A percentile compares a stretch with the other conserved stretches of the same genome.
phyloP scores from a whole-genome alignment of 352 stramenopile species.

The Globisporangium alternatum region DNA sequence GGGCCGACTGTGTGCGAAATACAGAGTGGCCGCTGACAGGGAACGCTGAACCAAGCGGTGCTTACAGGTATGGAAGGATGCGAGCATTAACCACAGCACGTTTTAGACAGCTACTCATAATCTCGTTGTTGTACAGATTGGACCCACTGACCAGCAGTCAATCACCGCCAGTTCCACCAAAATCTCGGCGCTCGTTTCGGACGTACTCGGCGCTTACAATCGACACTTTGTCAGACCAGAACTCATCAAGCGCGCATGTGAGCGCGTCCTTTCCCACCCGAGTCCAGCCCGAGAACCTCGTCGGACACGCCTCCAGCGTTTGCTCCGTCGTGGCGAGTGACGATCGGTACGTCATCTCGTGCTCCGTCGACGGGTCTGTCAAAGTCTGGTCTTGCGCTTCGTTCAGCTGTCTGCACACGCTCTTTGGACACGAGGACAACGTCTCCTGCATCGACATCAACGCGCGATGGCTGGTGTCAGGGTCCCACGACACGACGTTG shows the following conservation, averaged over 20 bases:
- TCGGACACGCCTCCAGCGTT: constrained; percentile 62
- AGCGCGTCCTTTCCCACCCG: constrained; percentile 9
- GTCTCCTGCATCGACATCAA: constrained; percentile 56
- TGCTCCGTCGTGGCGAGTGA: constrained; percentile 48
- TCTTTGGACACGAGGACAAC: constrained; percentile 63
- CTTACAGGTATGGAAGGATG: constrained; percentile 1
- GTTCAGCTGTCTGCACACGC: constrained; percentile 53
- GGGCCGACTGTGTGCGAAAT: background rate
- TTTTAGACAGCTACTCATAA: background rate
- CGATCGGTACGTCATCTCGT: constrained; percentile 60
- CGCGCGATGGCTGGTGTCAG: constrained; percentile 58
- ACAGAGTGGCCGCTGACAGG: background rate
- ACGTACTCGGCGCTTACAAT: background rate
- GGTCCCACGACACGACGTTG: constrained; percentile 62
- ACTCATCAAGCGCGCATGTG: background rate
- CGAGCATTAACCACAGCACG: background rate
- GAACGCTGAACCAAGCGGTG: background rate
- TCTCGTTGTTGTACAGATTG: background rate
- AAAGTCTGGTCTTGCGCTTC: constrained; percentile 66
- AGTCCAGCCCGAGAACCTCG: constrained; percentile 36
- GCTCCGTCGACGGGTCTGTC: constrained; percentile 62
- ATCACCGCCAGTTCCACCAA: constrained; percentile 7
- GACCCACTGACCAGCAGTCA: background rate
- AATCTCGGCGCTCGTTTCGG: constrained; percentile 12
- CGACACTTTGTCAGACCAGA: background rate